These are phyloP conservation scores for Talaromyces liani DNA, from an alignment of 495 filamentous ascomycete species.

Conservation along the genomic window DNA sequence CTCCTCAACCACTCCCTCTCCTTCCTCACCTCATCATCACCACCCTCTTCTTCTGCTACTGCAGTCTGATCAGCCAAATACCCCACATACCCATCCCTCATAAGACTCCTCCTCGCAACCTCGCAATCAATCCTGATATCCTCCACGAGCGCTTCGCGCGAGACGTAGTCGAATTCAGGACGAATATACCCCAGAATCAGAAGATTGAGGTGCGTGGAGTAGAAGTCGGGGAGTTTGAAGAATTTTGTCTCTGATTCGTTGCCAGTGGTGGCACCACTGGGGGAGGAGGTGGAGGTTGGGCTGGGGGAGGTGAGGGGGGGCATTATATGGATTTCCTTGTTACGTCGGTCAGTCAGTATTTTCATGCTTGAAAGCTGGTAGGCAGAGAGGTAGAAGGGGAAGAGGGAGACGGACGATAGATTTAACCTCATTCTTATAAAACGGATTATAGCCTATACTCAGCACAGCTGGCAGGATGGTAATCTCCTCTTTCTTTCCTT, in stretches of 20 bases:
- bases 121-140: slow-evolving; percentile 87
- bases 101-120: slow-evolving; percentile 69
- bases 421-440: slow-evolving; percentile 79
- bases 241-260: slow-evolving; percentile 16
- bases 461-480: slow-evolving; percentile 80
- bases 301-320: slow-evolving; percentile 38
- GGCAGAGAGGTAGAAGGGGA: neutral
- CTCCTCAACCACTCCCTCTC: slow-evolving; percentile 30
- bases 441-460: slow-evolving; percentile 93
- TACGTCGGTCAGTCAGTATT: neutral
- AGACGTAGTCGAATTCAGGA: slow-evolving; percentile 81
- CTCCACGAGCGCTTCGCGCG: slow-evolving; percentile 70
- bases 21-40: slow-evolving; percentile 17
- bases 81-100: slow-evolving; percentile 55
- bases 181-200: slow-evolving; percentile 81
- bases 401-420: slow-evolving; percentile 46
- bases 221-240: slow-evolving; percentile 64
- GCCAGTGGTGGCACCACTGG: neutral
- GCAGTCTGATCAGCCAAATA: slow-evolving; percentile 39
- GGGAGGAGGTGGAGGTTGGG: too few relatives aligned
- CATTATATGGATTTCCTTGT: slow-evolving; percentile 81
- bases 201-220: slow-evolving; percentile 68
- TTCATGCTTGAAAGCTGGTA: too few relatives aligned
- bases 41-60: slow-evolving; percentile 9
- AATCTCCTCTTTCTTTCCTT: slow-evolving; percentile 14